Evolutionary conservation across 352 stramenopile species (phyloP).

Genomic region (Phytophthora cactorum): DNA sequence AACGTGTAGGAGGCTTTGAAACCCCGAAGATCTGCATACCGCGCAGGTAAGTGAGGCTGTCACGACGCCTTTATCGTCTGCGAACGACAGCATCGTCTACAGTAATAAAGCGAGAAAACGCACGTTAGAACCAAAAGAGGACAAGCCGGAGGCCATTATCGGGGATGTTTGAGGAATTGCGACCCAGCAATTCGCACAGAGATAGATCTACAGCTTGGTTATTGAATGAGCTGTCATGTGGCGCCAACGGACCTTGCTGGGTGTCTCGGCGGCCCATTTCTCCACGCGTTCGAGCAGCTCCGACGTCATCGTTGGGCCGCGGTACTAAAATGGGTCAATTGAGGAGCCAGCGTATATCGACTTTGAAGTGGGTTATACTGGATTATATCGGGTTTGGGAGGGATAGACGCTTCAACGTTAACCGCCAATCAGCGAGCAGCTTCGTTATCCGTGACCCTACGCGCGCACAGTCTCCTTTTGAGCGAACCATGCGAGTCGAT

Average conservation of each 20-base stretch:
- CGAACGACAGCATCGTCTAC: slow-evolving; percentile 81
- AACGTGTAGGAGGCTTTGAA: slow-evolving; percentile 2
- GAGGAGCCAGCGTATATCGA: slow-evolving; percentile 22
- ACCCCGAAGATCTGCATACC: slow-evolving; percentile 34
- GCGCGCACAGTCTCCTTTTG: background rate
- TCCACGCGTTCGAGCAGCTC: slow-evolving; percentile 77
- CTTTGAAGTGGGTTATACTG: slow-evolving; percentile 9
- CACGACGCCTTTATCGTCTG: slow-evolving; percentile 67
- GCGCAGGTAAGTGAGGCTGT: slow-evolving; percentile 59
- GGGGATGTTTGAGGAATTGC: slow-evolving; percentile 7
- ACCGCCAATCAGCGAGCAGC: slow-evolving; percentile 25
- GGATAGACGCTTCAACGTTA: slow-evolving; percentile 14
- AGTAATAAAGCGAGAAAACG: slow-evolving; percentile 19
- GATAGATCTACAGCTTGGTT: background rate
- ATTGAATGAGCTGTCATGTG: slow-evolving; percentile 4
- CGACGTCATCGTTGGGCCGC: slow-evolving; percentile 52
- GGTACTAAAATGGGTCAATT: slow-evolving; percentile 20
- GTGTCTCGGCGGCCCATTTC: slow-evolving; percentile 79
- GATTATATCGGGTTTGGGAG: slow-evolving; percentile 20
- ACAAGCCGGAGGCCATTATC: background rate
- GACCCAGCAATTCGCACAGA: slow-evolving; percentile 4
- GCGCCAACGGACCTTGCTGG: slow-evolving; percentile 46
- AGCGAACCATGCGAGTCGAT: slow-evolving; percentile 25
- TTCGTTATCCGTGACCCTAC: slow-evolving; percentile 14
- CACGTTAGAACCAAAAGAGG: slow-evolving; percentile 1